Base-by-base conservation (phyloP, 441 rosid genomes). In the Raphanus hybrid region DNA sequence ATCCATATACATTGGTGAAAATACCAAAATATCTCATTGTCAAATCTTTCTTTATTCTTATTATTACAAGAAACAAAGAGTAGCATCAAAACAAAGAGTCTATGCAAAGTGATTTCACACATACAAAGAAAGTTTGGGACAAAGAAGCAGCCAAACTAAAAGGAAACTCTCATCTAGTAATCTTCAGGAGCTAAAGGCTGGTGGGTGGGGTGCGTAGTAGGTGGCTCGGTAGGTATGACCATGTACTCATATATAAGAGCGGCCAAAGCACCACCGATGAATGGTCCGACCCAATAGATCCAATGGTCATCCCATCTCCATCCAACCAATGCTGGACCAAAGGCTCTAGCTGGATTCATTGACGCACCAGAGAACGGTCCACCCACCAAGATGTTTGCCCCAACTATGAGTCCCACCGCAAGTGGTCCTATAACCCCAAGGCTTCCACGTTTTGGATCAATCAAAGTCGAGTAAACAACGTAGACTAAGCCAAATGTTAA, bases 241-340 rank as follows among this genome's bases (percentile, higher is more conserved):
- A 83, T 72, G 83, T 68, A 92, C 75, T 92, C 95, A 4, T 92
- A 90, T 16, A 91, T 73, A 6, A 91, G 86, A 0, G 84, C 97
- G 0, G 93, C 97, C 4, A 91, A 39, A 6, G 87, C 93, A 8
- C 86, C 91, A 10, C 98, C 97, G 0, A 88, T 18, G 32, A 92
- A 80, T 3, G 97, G 95, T 43, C 97, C 93, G 0, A 90, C 78
- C 98, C 97, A 92, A 75, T 92, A 91, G 80, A 92, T 87, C 98
- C 98, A 92, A 71, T 90, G 97, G 81, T 91, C 86, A 54, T 78
- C 75, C 97, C 95, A 92, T 75, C 94, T 89, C 98, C 97, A 88
- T 32, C 93, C 97, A 8, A 92, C 90, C n/a, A 92, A 84, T 1
- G 97, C 93, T 2, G 93, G 93, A 45, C 93, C 98, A 27, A 91